phyloP scores from a whole-genome alignment of 179 eudicot genomes.

The Carnegiea gigantea region DNA sequence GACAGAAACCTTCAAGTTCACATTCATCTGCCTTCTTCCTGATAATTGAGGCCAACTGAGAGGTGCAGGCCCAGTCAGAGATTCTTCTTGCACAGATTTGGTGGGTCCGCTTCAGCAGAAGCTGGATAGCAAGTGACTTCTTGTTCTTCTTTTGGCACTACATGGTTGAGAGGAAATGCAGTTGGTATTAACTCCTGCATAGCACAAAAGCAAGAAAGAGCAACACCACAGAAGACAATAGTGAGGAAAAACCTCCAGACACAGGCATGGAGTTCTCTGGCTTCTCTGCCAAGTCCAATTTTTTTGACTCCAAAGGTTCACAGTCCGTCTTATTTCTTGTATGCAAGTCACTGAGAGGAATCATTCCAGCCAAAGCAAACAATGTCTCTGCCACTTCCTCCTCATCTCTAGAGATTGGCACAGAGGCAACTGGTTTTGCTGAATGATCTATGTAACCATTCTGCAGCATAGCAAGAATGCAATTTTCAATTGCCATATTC shows the following conservation, averaged over 20 bases:
- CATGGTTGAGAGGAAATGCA: conserved; percentile 12
- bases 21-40: conserved; percentile 28
- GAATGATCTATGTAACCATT: conserved; percentile 21
- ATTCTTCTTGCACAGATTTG: conserved; percentile 20
- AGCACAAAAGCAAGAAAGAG: neutral
- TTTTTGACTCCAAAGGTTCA: conserved; percentile 22
- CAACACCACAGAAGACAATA: neutral
- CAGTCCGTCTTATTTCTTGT: conserved; percentile 17
- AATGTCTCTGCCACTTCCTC: conserved; percentile 81
- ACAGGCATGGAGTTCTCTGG: conserved; percentile 19
- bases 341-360: conserved; percentile 29
- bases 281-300: conserved; percentile 18
- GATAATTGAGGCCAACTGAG: conserved; percentile 26
- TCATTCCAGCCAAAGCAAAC: conserved; percentile 58
- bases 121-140: conserved; percentile 17
- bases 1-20: conserved; percentile 26
- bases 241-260: conserved; percentile 34
- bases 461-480: conserved; percentile 31
- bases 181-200: neutral
- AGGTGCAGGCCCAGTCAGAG: conserved; percentile 19
- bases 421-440: conserved; percentile 13
- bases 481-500: neutral
- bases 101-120: conserved; percentile 13
- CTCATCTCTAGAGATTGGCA: conserved; percentile 61
- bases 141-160: conserved; percentile 26